These are phyloP conservation scores for Kuraishia cidri DNA, from an alignment of 805 yeast species.

Conservation along the genomic window DNA sequence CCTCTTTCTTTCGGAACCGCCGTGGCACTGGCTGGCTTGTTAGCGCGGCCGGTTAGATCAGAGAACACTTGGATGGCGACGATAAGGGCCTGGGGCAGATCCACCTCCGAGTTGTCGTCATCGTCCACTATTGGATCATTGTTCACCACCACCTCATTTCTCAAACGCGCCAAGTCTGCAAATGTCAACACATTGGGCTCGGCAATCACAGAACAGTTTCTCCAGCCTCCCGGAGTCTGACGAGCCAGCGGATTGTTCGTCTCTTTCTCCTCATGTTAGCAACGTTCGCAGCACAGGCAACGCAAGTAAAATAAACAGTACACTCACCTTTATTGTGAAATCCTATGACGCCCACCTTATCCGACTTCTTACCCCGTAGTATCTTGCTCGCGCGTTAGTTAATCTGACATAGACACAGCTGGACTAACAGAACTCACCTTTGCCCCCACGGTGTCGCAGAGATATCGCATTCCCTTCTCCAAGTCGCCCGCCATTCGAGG, in stretches of 20 bases:
- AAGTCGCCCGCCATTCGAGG: slow-evolving; percentile 25
- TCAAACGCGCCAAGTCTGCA: no score
- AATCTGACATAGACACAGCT: no score
- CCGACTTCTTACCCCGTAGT: slow-evolving; percentile 4
- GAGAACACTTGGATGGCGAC: background rate
- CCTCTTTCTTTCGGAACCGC: background rate
- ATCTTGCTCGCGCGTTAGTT: slow-evolving; percentile 12
- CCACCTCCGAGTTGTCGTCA: background rate
- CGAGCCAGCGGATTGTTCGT: background rate
- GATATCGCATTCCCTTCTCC: slow-evolving; percentile 25
- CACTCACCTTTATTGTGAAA: background rate
- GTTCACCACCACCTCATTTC: background rate
- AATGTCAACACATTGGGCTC: no score
- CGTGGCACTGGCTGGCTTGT: background rate
- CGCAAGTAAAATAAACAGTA: no score
- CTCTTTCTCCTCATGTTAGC: slow-evolving; percentile 4
- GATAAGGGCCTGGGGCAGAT: background rate
- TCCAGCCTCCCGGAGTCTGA: background rate
- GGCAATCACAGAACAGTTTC: background rate
- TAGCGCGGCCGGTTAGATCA: background rate
- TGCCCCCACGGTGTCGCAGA: slow-evolving; percentile 12
- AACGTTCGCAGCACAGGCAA: slow-evolving; percentile 13
- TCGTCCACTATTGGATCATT: slow-evolving; percentile 1
- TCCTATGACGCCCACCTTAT: slow-evolving; percentile 5
- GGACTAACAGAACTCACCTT: slow-evolving; percentile 10